phyloP scores from a whole-genome alignment of 2,329 filamentous ascomycete species.

The Penicillium decumbens region DNA sequence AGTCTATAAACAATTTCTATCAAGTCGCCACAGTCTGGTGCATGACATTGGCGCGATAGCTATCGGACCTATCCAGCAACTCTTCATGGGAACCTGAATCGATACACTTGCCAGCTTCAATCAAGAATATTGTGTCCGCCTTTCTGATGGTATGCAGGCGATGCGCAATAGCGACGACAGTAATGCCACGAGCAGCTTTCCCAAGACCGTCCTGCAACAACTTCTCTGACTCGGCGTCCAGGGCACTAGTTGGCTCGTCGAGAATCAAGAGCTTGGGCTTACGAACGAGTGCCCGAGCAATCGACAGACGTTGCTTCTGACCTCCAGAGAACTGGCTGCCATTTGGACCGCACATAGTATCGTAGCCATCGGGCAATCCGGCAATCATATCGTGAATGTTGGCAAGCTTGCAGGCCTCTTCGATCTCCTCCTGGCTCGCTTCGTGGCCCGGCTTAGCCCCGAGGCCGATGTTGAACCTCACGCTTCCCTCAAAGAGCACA shows the following conservation, averaged over 20 bases:
- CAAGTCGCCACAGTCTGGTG: slow-evolving; percentile 33
- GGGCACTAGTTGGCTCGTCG: slow-evolving; percentile 57
- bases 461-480: slow-evolving; percentile 46
- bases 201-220: slow-evolving; percentile 44
- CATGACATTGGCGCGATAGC: slow-evolving; percentile 40
- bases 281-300: slow-evolving; percentile 55
- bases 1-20: slow-evolving; percentile 1
- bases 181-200: slow-evolving; percentile 32
- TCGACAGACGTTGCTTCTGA: slow-evolving; percentile 56
- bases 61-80: slow-evolving; percentile 47
- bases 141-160: slow-evolving; percentile 54
- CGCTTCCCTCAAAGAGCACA: slow-evolving; percentile 46
- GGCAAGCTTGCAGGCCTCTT: slow-evolving; percentile 62
- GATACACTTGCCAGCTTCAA: slow-evolving; percentile 62
- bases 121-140: slow-evolving; percentile 72
- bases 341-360: slow-evolving; percentile 50
- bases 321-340: slow-evolving; percentile 53
- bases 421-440: slow-evolving; percentile 57
- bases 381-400: slow-evolving; percentile 67
- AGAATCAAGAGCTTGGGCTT: slow-evolving; percentile 55
- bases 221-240: slow-evolving; percentile 53
- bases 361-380: slow-evolving; percentile 57
- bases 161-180: slow-evolving; percentile 42
- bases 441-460: slow-evolving; percentile 51
- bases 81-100: slow-evolving; percentile 61